These are phyloP conservation scores for Straminergon stramineum DNA, from an alignment of 225 moss, liverwort and hornwort species.

Conservation along the genomic window DNA sequence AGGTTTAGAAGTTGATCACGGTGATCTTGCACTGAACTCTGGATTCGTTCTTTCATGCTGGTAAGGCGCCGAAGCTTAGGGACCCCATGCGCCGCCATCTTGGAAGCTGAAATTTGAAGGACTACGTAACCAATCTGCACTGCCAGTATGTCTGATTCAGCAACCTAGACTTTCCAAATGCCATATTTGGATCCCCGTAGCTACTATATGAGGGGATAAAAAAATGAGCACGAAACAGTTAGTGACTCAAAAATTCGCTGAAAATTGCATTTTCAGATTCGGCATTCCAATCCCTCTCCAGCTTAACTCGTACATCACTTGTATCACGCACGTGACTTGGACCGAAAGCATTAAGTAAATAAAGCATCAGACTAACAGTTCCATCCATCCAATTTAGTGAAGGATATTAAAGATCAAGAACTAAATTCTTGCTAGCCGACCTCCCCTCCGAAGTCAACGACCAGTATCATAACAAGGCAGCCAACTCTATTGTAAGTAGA, in stretches of 20 bases:
- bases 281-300: background rate
- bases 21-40: constrained; percentile 24
- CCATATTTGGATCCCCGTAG: background rate
- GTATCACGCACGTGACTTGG: background rate
- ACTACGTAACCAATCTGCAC: background rate
- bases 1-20: constrained; percentile 52
- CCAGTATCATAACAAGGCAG: background rate
- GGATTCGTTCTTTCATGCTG: constrained; percentile 57
- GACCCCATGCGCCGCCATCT: constrained; percentile 7
- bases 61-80: constrained; percentile 22
- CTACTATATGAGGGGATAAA: background rate
- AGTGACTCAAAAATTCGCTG: background rate
- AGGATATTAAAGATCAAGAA: background rate
- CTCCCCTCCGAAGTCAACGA: background rate
- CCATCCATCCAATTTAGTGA: background rate
- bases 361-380: background rate
- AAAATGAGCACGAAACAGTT: background rate
- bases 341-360: background rate
- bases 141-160: background rate
- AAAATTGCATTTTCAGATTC: background rate
- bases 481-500: background rate
- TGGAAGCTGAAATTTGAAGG: background rate
- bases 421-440: background rate
- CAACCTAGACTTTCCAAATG: background rate
- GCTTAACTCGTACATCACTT: background rate